Conservation (phyloP, 192 early-diverging fungal species). For the Chytriomyces sp. region DNA sequence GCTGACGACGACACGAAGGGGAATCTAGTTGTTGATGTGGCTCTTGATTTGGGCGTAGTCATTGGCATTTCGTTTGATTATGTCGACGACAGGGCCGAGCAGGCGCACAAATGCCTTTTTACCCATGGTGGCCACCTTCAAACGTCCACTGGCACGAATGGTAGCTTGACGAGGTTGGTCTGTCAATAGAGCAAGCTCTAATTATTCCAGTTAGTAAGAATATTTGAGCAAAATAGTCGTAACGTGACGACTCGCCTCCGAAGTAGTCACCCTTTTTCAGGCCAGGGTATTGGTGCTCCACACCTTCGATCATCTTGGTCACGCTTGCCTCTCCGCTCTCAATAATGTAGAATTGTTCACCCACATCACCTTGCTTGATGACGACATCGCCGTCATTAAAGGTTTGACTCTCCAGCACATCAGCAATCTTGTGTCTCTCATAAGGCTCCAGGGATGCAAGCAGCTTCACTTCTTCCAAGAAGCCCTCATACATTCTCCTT, state of each 20-base stretch:
- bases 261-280: constrained; percentile 86
- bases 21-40: background rate
- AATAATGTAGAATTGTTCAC: constrained; percentile 94
- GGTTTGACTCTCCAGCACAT: constrained; percentile 91
- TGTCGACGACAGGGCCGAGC: constrained; percentile 93
- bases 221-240: background rate
- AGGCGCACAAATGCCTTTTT: constrained; percentile 95
- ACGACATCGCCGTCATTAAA: constrained; percentile 83
- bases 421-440: constrained; percentile 98
- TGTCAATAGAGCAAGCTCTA: constrained; percentile 94
- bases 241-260: constrained; percentile 60
- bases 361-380: constrained; percentile 90
- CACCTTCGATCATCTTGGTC: constrained; percentile 75
- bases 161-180: constrained; percentile 92
- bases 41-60: constrained; percentile 69
- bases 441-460: constrained; percentile 90
- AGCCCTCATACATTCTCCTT: constrained; percentile 93
- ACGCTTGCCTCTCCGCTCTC: constrained; percentile 88
- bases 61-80: constrained; percentile 90
- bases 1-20: too few relatives aligned
- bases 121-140: constrained; percentile 95
- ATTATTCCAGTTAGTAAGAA: too few relatives aligned
- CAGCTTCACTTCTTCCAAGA: constrained; percentile 90
- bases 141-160: constrained; percentile 71
- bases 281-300: constrained; percentile 58